These are phyloP conservation scores for Glomus cerebriforme DNA, from an alignment of 192 early-diverging fungal species.

Conservation along the genomic window DNA sequence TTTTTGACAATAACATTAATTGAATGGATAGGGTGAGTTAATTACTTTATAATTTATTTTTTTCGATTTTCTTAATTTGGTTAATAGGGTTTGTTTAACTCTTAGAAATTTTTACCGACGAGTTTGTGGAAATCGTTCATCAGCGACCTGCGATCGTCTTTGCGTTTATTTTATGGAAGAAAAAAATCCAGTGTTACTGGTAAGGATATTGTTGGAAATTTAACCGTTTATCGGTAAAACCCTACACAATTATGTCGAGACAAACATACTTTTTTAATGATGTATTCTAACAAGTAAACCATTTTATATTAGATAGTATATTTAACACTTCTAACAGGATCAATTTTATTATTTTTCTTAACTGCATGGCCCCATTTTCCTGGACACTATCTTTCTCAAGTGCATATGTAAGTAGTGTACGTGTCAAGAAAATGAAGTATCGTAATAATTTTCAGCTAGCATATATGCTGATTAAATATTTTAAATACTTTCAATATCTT, in stretches of 20 bases:
- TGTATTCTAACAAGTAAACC: background rate
- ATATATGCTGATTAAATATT: background rate
- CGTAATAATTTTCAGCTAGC: background rate
- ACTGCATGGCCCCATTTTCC: slow-evolving; percentile 39
- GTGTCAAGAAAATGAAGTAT: background rate
- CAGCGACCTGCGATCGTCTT: background rate
- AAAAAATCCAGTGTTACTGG: slow-evolving; percentile 21
- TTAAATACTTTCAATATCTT: background rate
- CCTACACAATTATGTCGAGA: no score
- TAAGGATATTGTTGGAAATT: background rate
- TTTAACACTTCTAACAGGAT: slow-evolving; percentile 30
- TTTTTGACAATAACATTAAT: slow-evolving; percentile 8
- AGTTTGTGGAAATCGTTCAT: background rate
- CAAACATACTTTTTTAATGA: background rate
- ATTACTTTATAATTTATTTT: background rate
- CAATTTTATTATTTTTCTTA: slow-evolving; percentile 33
- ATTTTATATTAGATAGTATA: slow-evolving; percentile 38
- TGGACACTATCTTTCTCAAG: slow-evolving; percentile 35
- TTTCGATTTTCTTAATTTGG: background rate
- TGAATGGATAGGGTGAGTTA: background rate
- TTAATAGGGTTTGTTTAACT: background rate
- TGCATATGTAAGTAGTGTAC: slow-evolving; percentile 40
- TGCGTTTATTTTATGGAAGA: slow-evolving; percentile 8
- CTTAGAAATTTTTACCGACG: background rate
- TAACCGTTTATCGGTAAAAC: background rate